Percentiles rank a stretch among this genome's conserved stretches.
Evolutionary conservation across 2,329 filamentous ascomycete species (phyloP).

Genomic region (Neonectria hederae): DNA sequence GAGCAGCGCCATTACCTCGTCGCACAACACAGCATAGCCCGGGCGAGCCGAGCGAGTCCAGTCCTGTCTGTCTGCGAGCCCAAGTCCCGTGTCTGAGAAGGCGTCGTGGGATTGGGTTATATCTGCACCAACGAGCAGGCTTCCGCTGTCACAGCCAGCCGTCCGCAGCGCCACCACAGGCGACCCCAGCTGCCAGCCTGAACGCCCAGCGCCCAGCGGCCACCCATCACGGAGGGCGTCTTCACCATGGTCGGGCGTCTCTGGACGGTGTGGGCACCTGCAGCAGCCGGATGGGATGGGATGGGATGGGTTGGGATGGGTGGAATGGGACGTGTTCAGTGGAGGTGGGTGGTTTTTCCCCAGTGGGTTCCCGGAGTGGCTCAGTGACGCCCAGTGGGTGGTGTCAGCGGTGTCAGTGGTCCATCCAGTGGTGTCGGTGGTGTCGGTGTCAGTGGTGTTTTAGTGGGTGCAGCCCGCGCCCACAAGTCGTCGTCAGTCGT

Average conservation of each 20-base stretch:
- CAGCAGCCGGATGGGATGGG: conserved; percentile 2
- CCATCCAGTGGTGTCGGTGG: neutral
- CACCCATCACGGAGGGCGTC: neutral
- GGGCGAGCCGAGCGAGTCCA: conserved; percentile 13
- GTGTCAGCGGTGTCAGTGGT: conserved; percentile 2
- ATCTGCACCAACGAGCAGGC: neutral
- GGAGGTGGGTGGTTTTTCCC: neutral
- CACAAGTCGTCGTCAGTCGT: conserved; percentile 9
- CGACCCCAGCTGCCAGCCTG: neutral
- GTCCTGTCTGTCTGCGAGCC: neutral
- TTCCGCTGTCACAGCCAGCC: conserved; percentile 6
- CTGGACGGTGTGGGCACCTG: conserved; percentile 5
- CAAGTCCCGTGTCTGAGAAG: conserved; percentile 16
- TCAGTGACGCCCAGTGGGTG: conserved; percentile 8
- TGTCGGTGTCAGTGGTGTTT: conserved; percentile 10
- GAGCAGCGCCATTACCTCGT: conserved; percentile 3
- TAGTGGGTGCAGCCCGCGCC: conserved; percentile 14
- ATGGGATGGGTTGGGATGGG: neutral
- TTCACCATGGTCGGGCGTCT: conserved; percentile 20
- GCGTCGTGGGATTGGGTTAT: conserved; percentile 16
- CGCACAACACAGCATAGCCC: conserved; percentile 20
- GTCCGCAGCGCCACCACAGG: conserved; percentile 19
- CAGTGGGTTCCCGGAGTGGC: conserved; percentile 4
- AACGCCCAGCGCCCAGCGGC: neutral
- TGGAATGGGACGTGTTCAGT: conserved; percentile 3